Conservation (phyloP, 1,284 basidiomycete genomes). For the Ganoderma sp. region DNA sequence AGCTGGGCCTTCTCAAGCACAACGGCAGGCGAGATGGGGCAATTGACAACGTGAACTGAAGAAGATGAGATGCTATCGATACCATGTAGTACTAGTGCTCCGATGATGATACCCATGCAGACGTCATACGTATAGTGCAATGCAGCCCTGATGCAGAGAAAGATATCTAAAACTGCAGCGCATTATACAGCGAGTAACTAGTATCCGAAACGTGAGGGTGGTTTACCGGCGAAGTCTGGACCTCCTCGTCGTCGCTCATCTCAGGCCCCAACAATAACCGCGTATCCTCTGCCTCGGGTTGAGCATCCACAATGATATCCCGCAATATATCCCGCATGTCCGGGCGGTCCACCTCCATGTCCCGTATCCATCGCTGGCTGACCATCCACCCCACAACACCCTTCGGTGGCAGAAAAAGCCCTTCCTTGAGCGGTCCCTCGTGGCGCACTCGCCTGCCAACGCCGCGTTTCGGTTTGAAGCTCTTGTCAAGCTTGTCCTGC, state of each 20-base stretch:
- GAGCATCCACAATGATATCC: constrained; percentile 52
- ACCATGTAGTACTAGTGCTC: constrained; percentile 4
- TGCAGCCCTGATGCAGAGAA: background rate
- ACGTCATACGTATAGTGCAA: background rate
- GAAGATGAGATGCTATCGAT: background rate
- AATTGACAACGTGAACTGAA: background rate
- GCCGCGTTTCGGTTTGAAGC: constrained; percentile 59
- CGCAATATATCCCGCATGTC: constrained; percentile 52
- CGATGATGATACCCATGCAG: background rate
- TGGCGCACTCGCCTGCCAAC: constrained; percentile 58
- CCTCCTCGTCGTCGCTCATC: constrained; percentile 52
- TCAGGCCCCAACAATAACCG: constrained; percentile 53
- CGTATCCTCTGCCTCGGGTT: constrained; percentile 55
- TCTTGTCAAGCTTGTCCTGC: constrained; percentile 53
- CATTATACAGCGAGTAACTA: constrained; percentile 38
- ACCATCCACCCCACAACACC: constrained; percentile 77
- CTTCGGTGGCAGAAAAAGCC: constrained; percentile 61
- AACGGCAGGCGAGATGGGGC: constrained; percentile 14
- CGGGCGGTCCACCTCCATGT: constrained; percentile 47
- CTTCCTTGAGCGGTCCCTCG: constrained; percentile 63
- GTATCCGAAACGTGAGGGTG: constrained; percentile 36
- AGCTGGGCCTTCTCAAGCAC: constrained; percentile 20
- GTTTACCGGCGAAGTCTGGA: constrained; percentile 11
- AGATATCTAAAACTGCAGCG: constrained; percentile 25
- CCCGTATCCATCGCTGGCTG: constrained; percentile 63